Conservation (phyloP, 139 green algal species). For the Spirogloea muscicola region DNA sequence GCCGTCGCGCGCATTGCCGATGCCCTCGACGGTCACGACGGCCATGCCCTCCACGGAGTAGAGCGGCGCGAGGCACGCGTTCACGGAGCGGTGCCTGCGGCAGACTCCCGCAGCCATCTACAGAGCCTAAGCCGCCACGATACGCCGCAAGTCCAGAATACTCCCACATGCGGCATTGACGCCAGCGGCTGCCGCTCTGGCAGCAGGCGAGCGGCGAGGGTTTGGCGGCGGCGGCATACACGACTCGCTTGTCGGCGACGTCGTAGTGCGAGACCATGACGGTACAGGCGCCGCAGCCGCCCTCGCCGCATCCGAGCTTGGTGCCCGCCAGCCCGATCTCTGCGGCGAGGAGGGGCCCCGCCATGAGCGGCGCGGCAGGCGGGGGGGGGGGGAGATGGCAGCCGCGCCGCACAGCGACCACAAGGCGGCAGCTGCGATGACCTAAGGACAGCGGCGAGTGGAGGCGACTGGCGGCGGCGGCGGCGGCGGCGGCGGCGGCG, state of each 20-base stretch:
- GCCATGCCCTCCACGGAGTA: conserved; percentile 87
- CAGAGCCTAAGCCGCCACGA: not conserved
- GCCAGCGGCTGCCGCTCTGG: not conserved
- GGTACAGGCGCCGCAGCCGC: conserved; percentile 92
- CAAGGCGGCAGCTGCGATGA: no score
- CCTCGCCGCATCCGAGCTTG: conserved; percentile 95
- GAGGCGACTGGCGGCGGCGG: no score
- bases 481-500: no score
- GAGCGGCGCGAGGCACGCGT: conserved; percentile 90
- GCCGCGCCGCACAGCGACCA: no score
- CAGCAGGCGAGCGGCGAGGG: no score
- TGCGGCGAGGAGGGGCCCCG: no score
- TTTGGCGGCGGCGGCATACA: no score
- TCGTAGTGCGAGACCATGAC: conserved; percentile 82
- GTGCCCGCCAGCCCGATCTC: conserved; percentile 73
- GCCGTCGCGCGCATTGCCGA: conserved; percentile 74
- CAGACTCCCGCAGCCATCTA: not conserved
- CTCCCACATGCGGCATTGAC: not conserved
- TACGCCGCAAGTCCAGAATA: not conserved
- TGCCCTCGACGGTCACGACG: conserved; percentile 90
- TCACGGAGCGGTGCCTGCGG: conserved; percentile 72
- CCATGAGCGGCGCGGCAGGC: no score
- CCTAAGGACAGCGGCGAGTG: no score
- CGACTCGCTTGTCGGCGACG: conserved; percentile 27
- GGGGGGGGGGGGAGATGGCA: no score